These are phyloP conservation scores for Coemansia sp. DNA, from an alignment of 192 early-diverging fungal species.

Conservation along the genomic window DNA sequence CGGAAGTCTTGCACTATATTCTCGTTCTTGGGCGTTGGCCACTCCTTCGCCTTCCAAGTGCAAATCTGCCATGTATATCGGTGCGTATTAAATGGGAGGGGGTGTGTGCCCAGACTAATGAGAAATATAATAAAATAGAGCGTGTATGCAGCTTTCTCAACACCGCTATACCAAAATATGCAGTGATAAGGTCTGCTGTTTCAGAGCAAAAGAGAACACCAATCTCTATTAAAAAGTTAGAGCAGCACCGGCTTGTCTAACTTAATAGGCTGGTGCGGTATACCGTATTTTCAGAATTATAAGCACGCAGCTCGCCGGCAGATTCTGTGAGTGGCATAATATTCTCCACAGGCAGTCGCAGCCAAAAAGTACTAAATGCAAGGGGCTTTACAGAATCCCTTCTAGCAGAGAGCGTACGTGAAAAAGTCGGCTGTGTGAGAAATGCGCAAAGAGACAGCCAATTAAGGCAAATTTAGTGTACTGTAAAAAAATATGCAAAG, in stretches of 20 bases:
- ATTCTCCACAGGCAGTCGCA: background rate
- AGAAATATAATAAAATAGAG: background rate
- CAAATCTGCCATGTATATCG: background rate
- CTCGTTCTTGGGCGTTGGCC: background rate
- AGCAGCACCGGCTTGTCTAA: background rate
- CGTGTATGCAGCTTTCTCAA: no score
- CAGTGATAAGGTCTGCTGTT: background rate
- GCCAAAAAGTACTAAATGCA: background rate
- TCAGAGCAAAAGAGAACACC: no score
- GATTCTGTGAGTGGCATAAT: slow-evolving; percentile 1
- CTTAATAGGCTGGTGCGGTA: background rate
- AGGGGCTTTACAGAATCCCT: background rate
- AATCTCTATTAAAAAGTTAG: background rate
- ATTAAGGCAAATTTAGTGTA: background rate
- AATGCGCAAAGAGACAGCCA: background rate
- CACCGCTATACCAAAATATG: background rate
- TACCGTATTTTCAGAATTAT: background rate
- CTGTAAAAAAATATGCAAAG: background rate
- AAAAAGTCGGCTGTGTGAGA: background rate
- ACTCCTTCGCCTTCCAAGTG: background rate
- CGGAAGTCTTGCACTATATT: slow-evolving; percentile 17
- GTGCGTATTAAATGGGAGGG: background rate
- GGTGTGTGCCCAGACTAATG: background rate
- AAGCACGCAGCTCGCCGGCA: slow-evolving; percentile 4
- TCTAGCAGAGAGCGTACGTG: background rate